These are phyloP conservation scores for Claviceps purpurea DNA, from an alignment of 2,329 filamentous ascomycete species.

Conservation along the genomic window DNA sequence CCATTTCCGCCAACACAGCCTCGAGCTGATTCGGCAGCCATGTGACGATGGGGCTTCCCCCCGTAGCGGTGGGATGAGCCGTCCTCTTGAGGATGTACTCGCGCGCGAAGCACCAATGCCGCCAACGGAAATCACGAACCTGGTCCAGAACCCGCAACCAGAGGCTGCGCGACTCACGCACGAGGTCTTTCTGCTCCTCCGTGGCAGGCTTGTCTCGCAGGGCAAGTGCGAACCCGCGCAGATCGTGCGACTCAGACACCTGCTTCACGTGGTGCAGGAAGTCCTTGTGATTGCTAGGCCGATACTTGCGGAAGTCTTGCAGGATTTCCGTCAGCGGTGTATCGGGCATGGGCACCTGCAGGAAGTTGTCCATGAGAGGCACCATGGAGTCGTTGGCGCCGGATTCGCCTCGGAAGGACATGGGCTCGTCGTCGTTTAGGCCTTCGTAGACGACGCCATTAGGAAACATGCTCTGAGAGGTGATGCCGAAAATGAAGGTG, in stretches of 20 bases:
- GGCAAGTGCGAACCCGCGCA: slow-evolving; percentile 45
- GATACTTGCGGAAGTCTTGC: slow-evolving; percentile 76
- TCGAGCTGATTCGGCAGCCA: slow-evolving; percentile 74
- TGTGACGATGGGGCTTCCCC: slow-evolving; percentile 69
- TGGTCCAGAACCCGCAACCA: slow-evolving; percentile 58
- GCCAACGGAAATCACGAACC: slow-evolving; percentile 69
- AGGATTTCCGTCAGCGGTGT: slow-evolving; percentile 84
- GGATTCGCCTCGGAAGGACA: slow-evolving; percentile 80
- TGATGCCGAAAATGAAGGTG: slow-evolving; percentile 95
- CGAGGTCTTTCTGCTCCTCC: slow-evolving; percentile 23
- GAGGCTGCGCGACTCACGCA: slow-evolving; percentile 42
- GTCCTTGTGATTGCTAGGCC: slow-evolving; percentile 75
- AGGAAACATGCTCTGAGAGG: slow-evolving; percentile 86
- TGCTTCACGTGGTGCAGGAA: slow-evolving; percentile 63
- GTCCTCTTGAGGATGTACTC: slow-evolving; percentile 77
- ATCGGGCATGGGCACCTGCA: slow-evolving; percentile 74
- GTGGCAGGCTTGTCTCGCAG: slow-evolving; percentile 10
- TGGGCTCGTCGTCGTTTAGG: slow-evolving; percentile 52
- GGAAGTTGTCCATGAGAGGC: slow-evolving; percentile 75
- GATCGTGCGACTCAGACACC: slow-evolving; percentile 32
- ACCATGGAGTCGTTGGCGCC: slow-evolving; percentile 94
- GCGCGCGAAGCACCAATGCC: slow-evolving; percentile 74
- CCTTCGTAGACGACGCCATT: slow-evolving; percentile 84
- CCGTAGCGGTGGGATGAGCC: slow-evolving; percentile 63
- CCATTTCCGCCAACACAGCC: slow-evolving; percentile 62